These are phyloP conservation scores for Arachnomyces sp. DNA, from an alignment of 2,329 filamentous ascomycete genomes.

Conservation along the genomic window DNA sequence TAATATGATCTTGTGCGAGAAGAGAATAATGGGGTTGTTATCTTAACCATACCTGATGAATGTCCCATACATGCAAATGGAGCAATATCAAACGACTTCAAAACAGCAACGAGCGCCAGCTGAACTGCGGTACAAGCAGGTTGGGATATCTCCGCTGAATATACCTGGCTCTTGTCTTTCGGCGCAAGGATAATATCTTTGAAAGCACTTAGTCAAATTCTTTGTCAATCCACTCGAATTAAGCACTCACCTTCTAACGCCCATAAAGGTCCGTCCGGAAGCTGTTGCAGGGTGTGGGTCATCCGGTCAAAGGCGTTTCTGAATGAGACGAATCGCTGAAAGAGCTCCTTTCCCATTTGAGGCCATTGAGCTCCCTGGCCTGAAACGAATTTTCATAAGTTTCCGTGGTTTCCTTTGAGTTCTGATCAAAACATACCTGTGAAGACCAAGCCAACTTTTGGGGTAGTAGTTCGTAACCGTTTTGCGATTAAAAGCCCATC, in stretches of 20 bases:
- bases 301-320: background rate
- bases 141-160: constrained; percentile 1
- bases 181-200: background rate
- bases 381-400: too few species aligned
- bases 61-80: constrained; percentile 12
- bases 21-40: constrained; percentile 39
- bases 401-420: too few species aligned
- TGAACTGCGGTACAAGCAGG: constrained; percentile 11
- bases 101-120: constrained; percentile 11
- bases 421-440: constrained; percentile 9
- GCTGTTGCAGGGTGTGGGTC: constrained; percentile 25
- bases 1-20: constrained; percentile 5
- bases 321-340: constrained; percentile 3
- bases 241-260: constrained; percentile 24
- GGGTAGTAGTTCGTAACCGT: too few species aligned
- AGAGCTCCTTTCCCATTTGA: constrained; percentile 13
- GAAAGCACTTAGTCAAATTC: background rate
- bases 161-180: background rate
- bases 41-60: constrained; percentile 24
- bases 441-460: constrained; percentile 11
- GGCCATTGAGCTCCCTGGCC: constrained; percentile 17
- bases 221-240: too few species aligned
- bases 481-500: too few species aligned
- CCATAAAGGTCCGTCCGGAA: constrained; percentile 37
- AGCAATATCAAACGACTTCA: constrained; percentile 9